Conservation (phyloP, 257 asterid genomes). For the Solanum boliviense region DNA sequence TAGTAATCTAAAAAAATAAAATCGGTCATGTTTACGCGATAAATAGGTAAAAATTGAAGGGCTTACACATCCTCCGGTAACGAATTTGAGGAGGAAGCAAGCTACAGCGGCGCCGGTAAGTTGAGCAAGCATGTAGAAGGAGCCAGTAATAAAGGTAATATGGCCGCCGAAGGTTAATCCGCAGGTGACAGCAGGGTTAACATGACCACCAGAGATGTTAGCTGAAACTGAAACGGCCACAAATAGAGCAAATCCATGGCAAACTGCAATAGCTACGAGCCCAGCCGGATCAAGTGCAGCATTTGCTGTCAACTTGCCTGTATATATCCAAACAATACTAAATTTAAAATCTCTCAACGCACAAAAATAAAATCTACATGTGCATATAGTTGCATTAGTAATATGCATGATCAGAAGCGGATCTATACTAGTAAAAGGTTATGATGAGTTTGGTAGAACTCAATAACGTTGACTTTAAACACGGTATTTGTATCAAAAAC, state of each 20-base stretch:
- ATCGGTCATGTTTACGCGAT: background rate
- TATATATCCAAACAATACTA: background rate
- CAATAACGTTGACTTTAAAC: background rate
- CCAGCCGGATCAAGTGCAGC: conserved; percentile 11
- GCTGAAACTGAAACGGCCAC: conserved; percentile 76
- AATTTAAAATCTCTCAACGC: background rate
- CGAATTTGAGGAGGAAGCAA: conserved; percentile 44
- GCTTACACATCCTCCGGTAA: conserved; percentile 75
- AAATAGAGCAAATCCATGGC: conserved; percentile 27
- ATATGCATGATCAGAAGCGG: background rate
- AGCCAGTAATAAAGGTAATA: conserved; percentile 62
- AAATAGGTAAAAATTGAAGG: background rate
- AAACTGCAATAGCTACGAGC: conserved; percentile 8
- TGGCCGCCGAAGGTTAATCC: conserved; percentile 83
- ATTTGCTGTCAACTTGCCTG: background rate
- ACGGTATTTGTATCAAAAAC: too few relatives aligned
- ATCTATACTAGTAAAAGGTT: background rate
- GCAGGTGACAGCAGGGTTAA: conserved; percentile 80
- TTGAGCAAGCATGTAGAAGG: conserved; percentile 72
- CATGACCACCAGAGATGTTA: conserved; percentile 88
- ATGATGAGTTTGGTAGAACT: background rate
- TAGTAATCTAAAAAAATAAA: too few relatives aligned
- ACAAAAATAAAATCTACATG: background rate
- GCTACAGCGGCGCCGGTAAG: conserved; percentile 61
- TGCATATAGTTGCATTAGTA: background rate